Percentiles rank a stretch among this genome's conserved stretches.
Conservation (phyloP, 2,329 filamentous ascomycete genomes). For the Dryadomyces quercivorus region DNA sequence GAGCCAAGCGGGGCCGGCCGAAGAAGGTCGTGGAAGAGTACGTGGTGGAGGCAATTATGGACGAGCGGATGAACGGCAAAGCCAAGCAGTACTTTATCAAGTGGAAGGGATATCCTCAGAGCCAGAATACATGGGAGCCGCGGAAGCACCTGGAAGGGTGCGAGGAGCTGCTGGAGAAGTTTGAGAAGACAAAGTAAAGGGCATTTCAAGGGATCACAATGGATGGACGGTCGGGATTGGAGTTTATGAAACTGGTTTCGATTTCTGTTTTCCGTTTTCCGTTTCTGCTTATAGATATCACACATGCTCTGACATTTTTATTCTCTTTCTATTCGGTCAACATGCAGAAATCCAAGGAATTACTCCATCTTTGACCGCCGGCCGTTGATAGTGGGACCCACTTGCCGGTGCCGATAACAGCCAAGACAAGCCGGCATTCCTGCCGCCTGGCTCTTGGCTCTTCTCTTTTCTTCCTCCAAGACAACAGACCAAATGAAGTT, state of each 20-base stretch:
- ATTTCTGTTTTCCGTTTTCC: background rate
- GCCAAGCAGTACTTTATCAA: slow-evolving; percentile 36
- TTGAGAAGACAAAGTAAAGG: slow-evolving; percentile 18
- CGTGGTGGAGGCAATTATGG: slow-evolving; percentile 35
- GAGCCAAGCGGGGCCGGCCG: background rate
- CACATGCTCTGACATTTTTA: no score
- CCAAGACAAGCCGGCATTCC: background rate
- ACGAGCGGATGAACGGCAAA: slow-evolving; percentile 25
- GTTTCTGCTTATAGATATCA: background rate
- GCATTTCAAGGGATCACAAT: no score
- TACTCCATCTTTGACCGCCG: background rate
- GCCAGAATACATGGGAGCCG: slow-evolving; percentile 43
- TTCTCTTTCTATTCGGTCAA: background rate
- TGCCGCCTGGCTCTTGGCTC: background rate
- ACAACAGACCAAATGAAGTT: background rate
- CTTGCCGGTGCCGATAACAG: background rate
- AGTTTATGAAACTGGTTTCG: background rate
- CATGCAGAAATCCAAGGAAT: background rate
- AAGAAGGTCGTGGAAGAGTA: slow-evolving; percentile 19
- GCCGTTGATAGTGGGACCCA: background rate
- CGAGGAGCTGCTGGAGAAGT: slow-evolving; percentile 21
- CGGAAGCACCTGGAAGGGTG: slow-evolving; percentile 30
- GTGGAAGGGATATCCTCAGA: slow-evolving; percentile 34
- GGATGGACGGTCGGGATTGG: background rate
- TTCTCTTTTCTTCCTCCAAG: background rate